Conservation (phyloP, 2,329 filamentous ascomycete genomes). For the Beauveria varroae region DNA sequence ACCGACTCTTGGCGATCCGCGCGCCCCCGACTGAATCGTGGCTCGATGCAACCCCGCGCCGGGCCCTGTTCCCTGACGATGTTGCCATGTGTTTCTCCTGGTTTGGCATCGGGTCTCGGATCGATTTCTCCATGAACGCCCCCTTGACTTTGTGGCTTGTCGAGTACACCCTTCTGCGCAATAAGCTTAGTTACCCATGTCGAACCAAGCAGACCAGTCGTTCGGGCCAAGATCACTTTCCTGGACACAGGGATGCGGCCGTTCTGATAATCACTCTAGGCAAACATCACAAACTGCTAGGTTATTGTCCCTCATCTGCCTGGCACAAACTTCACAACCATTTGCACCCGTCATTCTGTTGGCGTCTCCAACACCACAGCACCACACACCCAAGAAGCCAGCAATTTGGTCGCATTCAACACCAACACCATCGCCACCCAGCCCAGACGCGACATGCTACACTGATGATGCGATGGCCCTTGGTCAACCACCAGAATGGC, state of each 20-base stretch:
- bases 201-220: neutral
- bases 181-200: neutral
- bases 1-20: slow-evolving; percentile 1
- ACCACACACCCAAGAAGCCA: neutral
- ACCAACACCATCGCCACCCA: neutral
- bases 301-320: too few species aligned
- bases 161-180: neutral
- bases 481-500: neutral
- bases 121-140: neutral
- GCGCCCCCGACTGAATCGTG: neutral
- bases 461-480: neutral
- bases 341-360: neutral
- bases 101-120: neutral
- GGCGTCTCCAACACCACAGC: neutral
- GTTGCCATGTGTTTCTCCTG: neutral
- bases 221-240: too few species aligned
- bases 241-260: too few species aligned
- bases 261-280: neutral
- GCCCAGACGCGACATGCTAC: neutral
- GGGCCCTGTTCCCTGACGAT: neutral
- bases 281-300: too few species aligned
- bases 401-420: neutral
- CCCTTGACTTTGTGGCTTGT: neutral
- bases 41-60: neutral
- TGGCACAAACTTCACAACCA: neutral